Percentiles rank a stretch among this genome's conserved stretches.
Conservation (phyloP, 176 grass and related monocot genomes). For the Aegilops speltoides region DNA sequence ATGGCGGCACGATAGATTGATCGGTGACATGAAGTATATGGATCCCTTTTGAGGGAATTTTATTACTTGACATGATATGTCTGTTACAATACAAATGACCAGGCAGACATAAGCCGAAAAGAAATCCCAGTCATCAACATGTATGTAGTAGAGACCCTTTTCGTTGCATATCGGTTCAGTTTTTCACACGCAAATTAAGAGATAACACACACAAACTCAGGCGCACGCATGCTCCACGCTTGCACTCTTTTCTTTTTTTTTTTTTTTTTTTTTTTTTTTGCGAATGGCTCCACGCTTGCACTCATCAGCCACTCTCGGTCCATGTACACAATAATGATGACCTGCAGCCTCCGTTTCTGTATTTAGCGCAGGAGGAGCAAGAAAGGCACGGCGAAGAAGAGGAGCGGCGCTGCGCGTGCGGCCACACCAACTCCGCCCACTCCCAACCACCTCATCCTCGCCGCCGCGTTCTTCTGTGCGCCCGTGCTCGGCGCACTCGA, state of each 20-base stretch:
- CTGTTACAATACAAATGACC: no score
- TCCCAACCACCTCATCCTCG: conserved; percentile 36
- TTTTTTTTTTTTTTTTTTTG: no score
- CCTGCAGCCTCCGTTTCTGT: not conserved
- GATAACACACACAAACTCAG: not conserved
- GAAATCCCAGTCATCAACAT: no score
- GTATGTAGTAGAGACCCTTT: no score
- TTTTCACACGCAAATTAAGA: not conserved
- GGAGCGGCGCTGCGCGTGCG: conserved; percentile 30
- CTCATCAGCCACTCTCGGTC: not conserved
- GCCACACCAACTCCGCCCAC: conserved; percentile 32
- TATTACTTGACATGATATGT: no score
- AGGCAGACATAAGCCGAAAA: no score
- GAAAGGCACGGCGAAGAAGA: conserved; percentile 27
- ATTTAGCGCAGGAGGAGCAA: not conserved
- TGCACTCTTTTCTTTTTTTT: no score
- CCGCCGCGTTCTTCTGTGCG: conserved; percentile 28
- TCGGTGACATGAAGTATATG: no score
- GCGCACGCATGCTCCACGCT: not conserved
- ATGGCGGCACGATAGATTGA: no score
- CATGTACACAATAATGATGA: not conserved
- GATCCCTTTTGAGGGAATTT: no score
- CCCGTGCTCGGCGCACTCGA: not conserved
- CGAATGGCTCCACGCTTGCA: not conserved
- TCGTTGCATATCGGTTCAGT: no score